Base-by-base conservation (phyloP, 2,329 filamentous ascomycete species). In the Aspergillus awamori region DNA sequence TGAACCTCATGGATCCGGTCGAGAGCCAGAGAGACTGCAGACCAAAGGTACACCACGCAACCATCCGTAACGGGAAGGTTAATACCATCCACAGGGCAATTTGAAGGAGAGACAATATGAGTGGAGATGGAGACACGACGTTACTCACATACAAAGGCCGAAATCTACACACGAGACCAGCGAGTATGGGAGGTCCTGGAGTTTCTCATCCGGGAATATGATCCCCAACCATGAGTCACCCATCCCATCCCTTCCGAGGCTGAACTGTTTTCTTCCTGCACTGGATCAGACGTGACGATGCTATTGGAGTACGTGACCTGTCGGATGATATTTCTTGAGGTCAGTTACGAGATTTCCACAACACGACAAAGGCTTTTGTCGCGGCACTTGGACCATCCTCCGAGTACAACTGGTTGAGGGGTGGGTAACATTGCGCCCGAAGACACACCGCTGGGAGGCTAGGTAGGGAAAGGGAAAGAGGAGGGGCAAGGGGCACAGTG, bases 271-370 rank as follows among this genome's bases (percentile, higher is more conserved):
- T 79, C 78, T 5, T 73, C 71, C 10, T 79, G 79, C 13, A 82
- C 82, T 6, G 82, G 82, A 71, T 92, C 90, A 3, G 90, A 89
- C 88, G 90, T 90, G 60, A 91, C 88, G 47, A 90, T 83, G 61
- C 82, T 85, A 70, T 92, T 93, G 62, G 92, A 74, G 75, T 90
- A 91, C 30, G 87, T 86, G 57, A 92, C 81, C 89, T 91, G 67
- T 65, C 59, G 43, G 59, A 58, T 59, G 66, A 70, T 45, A 55
- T 60, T 53, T 36, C 61, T 53, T 67, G 65, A 68, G 65, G 69
- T 74, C 68, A 73, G 68, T 62, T 41, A 67, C 64, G 60, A 52
- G 56, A 57, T 20, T 51, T 43, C 36, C 51, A 58, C 26, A 52
- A 8, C 58, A 57, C 24, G 10, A 49, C 30, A 13, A 47, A 36